Base-by-base conservation (phyloP, 192 early-diverging fungal species). In the Podila epigama region DNA sequence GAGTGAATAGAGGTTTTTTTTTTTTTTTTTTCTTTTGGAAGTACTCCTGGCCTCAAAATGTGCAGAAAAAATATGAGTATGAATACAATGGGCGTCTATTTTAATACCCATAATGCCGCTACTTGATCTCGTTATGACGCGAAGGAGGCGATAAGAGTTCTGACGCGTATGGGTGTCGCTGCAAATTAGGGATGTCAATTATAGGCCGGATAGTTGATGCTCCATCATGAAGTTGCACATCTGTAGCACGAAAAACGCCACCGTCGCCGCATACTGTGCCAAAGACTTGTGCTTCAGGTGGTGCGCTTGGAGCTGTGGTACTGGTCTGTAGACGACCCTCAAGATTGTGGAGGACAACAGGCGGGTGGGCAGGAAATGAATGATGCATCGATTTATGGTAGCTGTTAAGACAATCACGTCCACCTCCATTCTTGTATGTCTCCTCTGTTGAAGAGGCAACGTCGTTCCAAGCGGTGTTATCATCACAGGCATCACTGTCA, bases 271-370 rank as follows among this genome's bases (percentile, higher is more conserved):
- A 13, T 13, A 5, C 28, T 11, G 52, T 25, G 5, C 29, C 52
- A 60, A 67, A 75, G 28, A 68, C 42, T n/a, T 68, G 65, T 0
- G 72, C 66, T 36, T 75, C 65, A 32, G 65, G 72, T 4, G 64
- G 72, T 8, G 72, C 72, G 44, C 72, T 75, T 2, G 72, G 63
- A n/a, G 36, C 25, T 2, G 42, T 50, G 15, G 63, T 58, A 35
- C 32, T 52, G 44, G 53, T 58, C 8, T 58, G 31, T 7, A 44
- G 31, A 16, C 60, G 53, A 22, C n/a, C n/a, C n/a, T n/a, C n/a
- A n/a, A n/a, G n/a, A n/a, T n/a, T n/a, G n/a, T n/a, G n/a, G n/a
- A n/a, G n/a, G n/a, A n/a, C 44, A 48, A 20, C 44, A 48, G 44
- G 44, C 44, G 25, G 15, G 20, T 48, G 44, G 20, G n/a, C n/a